Conservation (phyloP, 441 rosid species). For the Erysimum cheiri region DNA sequence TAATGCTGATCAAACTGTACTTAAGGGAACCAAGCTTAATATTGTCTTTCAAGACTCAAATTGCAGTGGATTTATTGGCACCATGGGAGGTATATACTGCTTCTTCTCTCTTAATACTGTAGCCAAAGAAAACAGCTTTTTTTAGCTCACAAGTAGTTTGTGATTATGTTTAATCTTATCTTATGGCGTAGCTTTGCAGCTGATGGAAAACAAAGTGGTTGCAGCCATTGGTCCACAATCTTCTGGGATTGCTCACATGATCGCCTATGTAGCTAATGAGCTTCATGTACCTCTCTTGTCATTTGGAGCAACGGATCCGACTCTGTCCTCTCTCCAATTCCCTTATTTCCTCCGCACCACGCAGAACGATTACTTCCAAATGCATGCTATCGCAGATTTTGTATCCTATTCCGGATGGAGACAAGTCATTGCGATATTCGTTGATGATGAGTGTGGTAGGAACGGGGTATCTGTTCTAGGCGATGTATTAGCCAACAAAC, state of each 20-base stretch:
- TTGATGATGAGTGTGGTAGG: constrained; percentile 94
- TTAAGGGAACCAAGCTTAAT: constrained; percentile 59
- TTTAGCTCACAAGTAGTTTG: background rate
- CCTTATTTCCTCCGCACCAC: constrained; percentile 89
- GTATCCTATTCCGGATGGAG: constrained; percentile 71
- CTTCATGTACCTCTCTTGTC: constrained; percentile 93
- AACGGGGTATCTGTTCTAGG: constrained; percentile 76
- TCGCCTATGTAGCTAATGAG: constrained; percentile 81
- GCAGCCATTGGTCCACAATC: constrained; percentile 95
- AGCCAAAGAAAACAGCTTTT: background rate
- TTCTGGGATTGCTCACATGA: constrained; percentile 86
- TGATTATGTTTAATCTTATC: constrained; percentile 30
- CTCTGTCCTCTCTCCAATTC: constrained; percentile 83
- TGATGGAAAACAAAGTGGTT: constrained; percentile 74
- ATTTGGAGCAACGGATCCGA: constrained; percentile 92
- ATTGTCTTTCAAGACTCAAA: constrained; percentile 65
- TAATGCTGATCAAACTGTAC: constrained; percentile 70
- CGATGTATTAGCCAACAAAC: constrained; percentile 77
- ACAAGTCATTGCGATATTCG: constrained; percentile 80
- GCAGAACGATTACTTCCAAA: constrained; percentile 81
- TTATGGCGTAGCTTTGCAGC: constrained; percentile 88
- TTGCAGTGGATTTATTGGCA: constrained; percentile 91
- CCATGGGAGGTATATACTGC: constrained; percentile 72
- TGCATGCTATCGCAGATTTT: constrained; percentile 80
- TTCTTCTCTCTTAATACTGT: constrained; percentile 4